These are phyloP conservation scores for Candida koratica DNA, from an alignment of 805 yeast genomes.

Conservation along the genomic window DNA sequence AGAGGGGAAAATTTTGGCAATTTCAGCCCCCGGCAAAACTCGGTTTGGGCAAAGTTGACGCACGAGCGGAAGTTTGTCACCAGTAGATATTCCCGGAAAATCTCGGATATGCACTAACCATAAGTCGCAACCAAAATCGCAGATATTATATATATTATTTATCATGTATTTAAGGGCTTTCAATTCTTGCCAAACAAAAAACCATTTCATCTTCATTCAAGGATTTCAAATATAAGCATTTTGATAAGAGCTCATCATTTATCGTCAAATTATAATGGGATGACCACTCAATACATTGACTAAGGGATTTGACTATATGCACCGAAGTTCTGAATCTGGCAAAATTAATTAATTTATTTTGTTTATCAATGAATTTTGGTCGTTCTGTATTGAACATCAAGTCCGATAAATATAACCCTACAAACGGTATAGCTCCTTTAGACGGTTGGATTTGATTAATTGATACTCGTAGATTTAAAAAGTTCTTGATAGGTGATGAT, in stretches of 20 bases:
- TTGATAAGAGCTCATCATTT: conserved; percentile 66
- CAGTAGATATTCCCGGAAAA: no score
- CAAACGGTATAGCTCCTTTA: conserved; percentile 83
- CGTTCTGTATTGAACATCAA: conserved; percentile 69
- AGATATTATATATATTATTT: no score
- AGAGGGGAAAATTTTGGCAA: conserved; percentile 5
- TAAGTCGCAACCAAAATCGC: conserved; percentile 1
- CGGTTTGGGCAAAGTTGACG: conserved; percentile 2
- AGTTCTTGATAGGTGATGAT: conserved; percentile 73
- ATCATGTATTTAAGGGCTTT: background rate
- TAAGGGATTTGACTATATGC: conserved; percentile 67
- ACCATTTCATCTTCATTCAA: conserved; percentile 71
- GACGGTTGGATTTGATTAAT: conserved; percentile 58
- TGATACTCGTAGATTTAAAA: conserved; percentile 59
- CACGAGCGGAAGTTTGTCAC: conserved; percentile 8
- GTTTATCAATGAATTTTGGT: conserved; percentile 40
- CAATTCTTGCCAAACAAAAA: conserved; percentile 14
- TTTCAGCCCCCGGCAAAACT: background rate
- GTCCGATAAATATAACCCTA: conserved; percentile 82
- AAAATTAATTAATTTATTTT: conserved; percentile 59
- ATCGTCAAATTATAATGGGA: conserved; percentile 54
- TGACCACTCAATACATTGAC: conserved; percentile 85
- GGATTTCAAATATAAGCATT: conserved; percentile 76
- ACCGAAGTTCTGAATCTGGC: conserved; percentile 75
- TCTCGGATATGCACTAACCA: background rate